phyloP scores from a whole-genome alignment of 352 stramenopile species.

The Pythium guiyangense region DNA sequence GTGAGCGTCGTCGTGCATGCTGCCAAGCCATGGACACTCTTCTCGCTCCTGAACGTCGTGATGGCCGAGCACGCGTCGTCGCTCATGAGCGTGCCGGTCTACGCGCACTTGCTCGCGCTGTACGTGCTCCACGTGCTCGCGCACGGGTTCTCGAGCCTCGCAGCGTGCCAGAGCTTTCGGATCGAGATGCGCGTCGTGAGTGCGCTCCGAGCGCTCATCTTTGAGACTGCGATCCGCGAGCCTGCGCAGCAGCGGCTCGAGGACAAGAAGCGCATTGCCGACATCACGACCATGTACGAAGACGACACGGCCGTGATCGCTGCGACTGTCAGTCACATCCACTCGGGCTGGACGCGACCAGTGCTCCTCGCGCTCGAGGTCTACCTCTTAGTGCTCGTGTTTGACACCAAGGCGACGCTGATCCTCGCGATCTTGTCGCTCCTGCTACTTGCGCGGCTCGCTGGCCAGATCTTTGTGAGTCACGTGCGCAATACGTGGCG shows the following conservation, averaged over 20 bases:
- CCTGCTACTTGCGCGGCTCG: constrained; percentile 17
- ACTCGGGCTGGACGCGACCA: constrained; percentile 25
- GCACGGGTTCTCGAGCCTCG: constrained; percentile 22
- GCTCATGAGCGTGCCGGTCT: constrained; percentile 22
- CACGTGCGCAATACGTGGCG: constrained; percentile 17
- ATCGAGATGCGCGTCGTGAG: constrained; percentile 32
- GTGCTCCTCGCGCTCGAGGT: constrained; percentile 28
- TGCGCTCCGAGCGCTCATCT: constrained; percentile 27
- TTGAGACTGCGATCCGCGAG: constrained; percentile 33
- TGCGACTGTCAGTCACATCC: constrained; percentile 21
- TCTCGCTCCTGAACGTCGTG: constrained; percentile 26
- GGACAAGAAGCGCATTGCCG: constrained; percentile 31
- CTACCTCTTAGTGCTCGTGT: constrained; percentile 32
- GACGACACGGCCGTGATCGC: constrained; percentile 22
- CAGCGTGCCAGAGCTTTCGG: constrained; percentile 26
- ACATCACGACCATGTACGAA: constrained; percentile 29
- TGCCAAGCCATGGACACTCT: constrained; percentile 37
- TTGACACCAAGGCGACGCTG: constrained; percentile 25
- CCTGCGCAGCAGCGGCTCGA: constrained; percentile 10
- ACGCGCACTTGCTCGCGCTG: constrained; percentile 16
- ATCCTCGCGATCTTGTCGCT: constrained; percentile 21
- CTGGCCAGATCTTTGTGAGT: constrained; percentile 15
- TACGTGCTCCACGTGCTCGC: constrained; percentile 27
- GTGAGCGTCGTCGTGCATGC: constrained; percentile 32
- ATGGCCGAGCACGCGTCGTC: constrained; percentile 18